Base-by-base conservation (phyloP, 257 asterid species). In the Solanum lignicaule region DNA sequence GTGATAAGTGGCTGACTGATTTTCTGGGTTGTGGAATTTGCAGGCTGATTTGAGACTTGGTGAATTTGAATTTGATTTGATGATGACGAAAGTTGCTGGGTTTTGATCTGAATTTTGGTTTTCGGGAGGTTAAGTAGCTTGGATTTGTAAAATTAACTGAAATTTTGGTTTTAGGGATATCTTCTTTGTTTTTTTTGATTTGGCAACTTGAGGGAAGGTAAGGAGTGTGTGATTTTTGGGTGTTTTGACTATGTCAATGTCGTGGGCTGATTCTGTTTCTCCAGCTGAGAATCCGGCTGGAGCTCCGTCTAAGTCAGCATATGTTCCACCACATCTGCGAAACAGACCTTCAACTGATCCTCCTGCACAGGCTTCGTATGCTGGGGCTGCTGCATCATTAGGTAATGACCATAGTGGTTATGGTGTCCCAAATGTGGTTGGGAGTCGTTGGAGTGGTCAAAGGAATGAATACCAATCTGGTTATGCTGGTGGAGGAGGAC, bases 261-360 rank as follows among this genome's bases (percentile, higher is more conserved):
- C 90, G 38, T 78, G 93, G 90, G 90, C 91, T 81, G 91, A 90
- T 90, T 87, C 89, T 66, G 76, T 66, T 84, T 78, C 89, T 78
- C 55, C 60, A 46, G 86, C 81, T 5, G 92, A 88, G 68, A 87
- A 86, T 81, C 84, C 88, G 9, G 78, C 92, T 48, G 76, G 87
- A n/a, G 91, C 60, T 87, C 66, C 87, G 39, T 81, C 86, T 91
- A 86, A 71, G 88, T 82, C 79, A 35, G 48, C 85, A 38, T 93
- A 91, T 86, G 91, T 93, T 74, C 93, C 94, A 2, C 95, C 93
- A 6, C 94, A 93, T 89, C 91, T 93, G 48, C 91, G 93, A 90
- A 89, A 93, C 75, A 89, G 89, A 89, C 91, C 91, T 32, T 88
- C 90, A 16, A 18, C 93, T 9, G 90, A 86, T 38, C 87, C 87